Base-by-base conservation (phyloP, 192 early-diverging fungal genomes). In the Chytriomyces sp. region DNA sequence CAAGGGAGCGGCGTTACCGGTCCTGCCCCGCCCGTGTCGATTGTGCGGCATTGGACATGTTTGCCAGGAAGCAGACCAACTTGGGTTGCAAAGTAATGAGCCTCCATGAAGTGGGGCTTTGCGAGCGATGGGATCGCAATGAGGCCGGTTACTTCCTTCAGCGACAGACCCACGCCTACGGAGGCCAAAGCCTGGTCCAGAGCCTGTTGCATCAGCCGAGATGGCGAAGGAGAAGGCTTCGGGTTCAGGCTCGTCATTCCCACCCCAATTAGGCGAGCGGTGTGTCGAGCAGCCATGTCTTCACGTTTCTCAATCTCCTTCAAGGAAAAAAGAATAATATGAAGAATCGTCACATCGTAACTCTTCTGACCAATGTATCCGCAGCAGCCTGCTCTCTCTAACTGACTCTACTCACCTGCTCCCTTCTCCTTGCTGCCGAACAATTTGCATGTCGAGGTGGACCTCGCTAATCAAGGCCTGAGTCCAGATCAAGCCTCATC, bases 81-180 rank as follows among this genome's bases (percentile, higher is more conserved):
- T 22, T 49, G 44, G 22, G 44, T 49, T 2, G 44, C 44, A 49
- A 49, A 49, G 44, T 49, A 49, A 22, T 49, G 44, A 2, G 60
- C 71, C n/a, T 75, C 78, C 81, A 79, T 79, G 44, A 79, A 82
- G 67, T 77, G 81, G 33, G 77, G 60, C 41, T 78, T 75, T n/a
- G 77, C 77, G 12, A 82, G 57, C 28, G 75, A 75, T 5, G 81
- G 81, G 4, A 82, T 73, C 25, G 81, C 81, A 72, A 82, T 79
- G 25, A 82, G 61, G 17, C 81, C 81, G 52, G 78, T 79, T 10
- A 82, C 41, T 62, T 82, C 81, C 38, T 54, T 76, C 25, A 77
- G 58, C 37, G 36, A 2, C 22, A 81, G 52, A 25, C 71, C 71
- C 3, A 14, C 32, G 17, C 33, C 28, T 22, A 64, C 69, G 14